These are phyloP conservation scores for Eucalyptus coolabah DNA, from an alignment of 345 rosid species.

Conservation along the genomic window DNA sequence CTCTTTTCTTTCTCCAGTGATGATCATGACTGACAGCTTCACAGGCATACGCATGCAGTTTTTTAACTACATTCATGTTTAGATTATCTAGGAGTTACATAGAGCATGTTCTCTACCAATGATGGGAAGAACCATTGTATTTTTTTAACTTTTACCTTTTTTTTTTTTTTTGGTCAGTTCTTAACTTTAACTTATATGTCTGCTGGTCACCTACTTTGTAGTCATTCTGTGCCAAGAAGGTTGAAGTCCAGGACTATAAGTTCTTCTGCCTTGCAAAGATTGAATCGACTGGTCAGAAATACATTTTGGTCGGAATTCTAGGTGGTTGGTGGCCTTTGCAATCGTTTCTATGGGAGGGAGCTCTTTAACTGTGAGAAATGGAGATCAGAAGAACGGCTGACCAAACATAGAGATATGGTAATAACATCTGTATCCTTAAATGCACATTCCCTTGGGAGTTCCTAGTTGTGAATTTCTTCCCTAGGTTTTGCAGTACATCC, in stretches of 20 bases:
- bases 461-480: background rate
- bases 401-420: background rate
- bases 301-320: conserved; percentile 31
- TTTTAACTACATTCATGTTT: background rate
- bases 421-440: background rate
- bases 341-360: background rate
- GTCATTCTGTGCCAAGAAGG: conserved; percentile 35
- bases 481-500: background rate
- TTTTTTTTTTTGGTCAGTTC: too few species aligned
- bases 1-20: background rate
- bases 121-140: background rate
- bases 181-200: background rate
- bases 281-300: conserved; percentile 19
- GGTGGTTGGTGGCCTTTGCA: conserved; percentile 53
- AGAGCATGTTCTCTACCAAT: background rate
- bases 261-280: conserved; percentile 42
- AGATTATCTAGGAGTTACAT: background rate
- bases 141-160: background rate
- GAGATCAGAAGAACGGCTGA: background rate
- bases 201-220: conserved; percentile 2
- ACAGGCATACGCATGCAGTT: background rate
- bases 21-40: background rate
- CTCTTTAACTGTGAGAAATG: background rate
- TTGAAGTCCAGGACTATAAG: conserved; percentile 43
- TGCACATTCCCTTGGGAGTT: background rate